A percentile compares a stretch with the other conserved stretches of the same genome.
Evolutionary conservation across 805 yeast genomes (phyloP).

Genomic region (Candida saitoana): DNA sequence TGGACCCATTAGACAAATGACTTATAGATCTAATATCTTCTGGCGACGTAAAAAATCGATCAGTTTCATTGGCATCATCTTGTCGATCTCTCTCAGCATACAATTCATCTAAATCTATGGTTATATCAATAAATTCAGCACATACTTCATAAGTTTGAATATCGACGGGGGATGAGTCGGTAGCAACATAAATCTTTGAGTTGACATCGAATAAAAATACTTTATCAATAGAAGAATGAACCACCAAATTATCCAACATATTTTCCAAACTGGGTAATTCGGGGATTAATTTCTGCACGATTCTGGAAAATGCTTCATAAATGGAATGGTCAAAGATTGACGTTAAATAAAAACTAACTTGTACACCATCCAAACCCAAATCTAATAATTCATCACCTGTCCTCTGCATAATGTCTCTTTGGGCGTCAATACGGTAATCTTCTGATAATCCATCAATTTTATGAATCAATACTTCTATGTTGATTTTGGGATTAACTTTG

Average conservation of each 20-base stretch:
- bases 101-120: conserved; percentile 78
- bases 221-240: conserved; percentile 87
- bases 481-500: conserved; percentile 76
- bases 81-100: conserved; percentile 35
- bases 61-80: conserved; percentile 6
- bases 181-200: conserved; percentile 91
- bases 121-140: conserved; percentile 93
- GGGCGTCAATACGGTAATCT: conserved; percentile 91
- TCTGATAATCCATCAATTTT: conserved; percentile 94
- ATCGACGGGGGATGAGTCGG: conserved; percentile 94
- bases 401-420: conserved; percentile 93
- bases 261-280: conserved; percentile 87
- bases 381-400: conserved; percentile 90
- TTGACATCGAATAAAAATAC: conserved; percentile 88
- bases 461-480: conserved; percentile 90
- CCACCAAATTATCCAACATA: conserved; percentile 81
- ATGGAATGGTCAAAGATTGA: conserved; percentile 94
- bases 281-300: conserved; percentile 85
- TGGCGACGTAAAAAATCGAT: background rate
- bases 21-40: conserved; percentile 63
- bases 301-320: conserved; percentile 90
- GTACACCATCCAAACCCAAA: conserved; percentile 86
- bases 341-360: conserved; percentile 85
- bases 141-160: conserved; percentile 94
- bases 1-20: conserved; percentile 75